phyloP scores from a whole-genome alignment of 192 early-diverging fungal species.

The Mortierella alpina region DNA sequence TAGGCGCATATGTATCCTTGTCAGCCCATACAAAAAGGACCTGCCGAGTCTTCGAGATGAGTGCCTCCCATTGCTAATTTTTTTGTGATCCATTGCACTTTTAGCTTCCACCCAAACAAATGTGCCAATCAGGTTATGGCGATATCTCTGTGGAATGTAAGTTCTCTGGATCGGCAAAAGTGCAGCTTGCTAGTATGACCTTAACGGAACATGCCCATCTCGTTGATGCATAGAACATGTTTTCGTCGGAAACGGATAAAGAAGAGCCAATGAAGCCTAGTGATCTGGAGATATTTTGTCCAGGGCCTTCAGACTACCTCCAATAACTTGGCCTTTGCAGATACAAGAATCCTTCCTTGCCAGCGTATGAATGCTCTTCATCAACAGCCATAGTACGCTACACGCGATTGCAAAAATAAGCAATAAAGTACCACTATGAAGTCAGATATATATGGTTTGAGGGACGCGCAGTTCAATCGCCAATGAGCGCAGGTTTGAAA shows the following conservation, averaged over 20 bases:
- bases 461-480: too few species aligned
- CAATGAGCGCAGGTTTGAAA: too few species aligned
- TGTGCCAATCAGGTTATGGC: slow-evolving; percentile 68
- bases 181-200: too few species aligned
- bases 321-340: slow-evolving; percentile 7
- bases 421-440: too few species aligned
- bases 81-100: not conserved
- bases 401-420: too few species aligned
- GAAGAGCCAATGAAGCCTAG: slow-evolving; percentile 32
- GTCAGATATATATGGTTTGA: too few species aligned
- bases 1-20: slow-evolving; percentile 9
- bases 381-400: too few species aligned
- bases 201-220: too few species aligned
- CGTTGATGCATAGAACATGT: slow-evolving; percentile 54
- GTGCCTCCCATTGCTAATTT: not conserved
- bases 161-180: not conserved
- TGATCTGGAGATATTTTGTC: slow-evolving; percentile 55
- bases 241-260: slow-evolving; percentile 51
- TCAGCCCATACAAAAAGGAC: too few species aligned
- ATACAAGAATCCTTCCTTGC: too few species aligned
- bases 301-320: slow-evolving; percentile 49
- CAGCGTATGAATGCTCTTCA: too few species aligned
- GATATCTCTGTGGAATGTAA: slow-evolving; percentile 64
- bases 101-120: slow-evolving; percentile 67
- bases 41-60: too few species aligned